Evolutionary conservation across 2,329 filamentous ascomycete species (phyloP).

Genomic region (Cladophialophora psammophila): DNA sequence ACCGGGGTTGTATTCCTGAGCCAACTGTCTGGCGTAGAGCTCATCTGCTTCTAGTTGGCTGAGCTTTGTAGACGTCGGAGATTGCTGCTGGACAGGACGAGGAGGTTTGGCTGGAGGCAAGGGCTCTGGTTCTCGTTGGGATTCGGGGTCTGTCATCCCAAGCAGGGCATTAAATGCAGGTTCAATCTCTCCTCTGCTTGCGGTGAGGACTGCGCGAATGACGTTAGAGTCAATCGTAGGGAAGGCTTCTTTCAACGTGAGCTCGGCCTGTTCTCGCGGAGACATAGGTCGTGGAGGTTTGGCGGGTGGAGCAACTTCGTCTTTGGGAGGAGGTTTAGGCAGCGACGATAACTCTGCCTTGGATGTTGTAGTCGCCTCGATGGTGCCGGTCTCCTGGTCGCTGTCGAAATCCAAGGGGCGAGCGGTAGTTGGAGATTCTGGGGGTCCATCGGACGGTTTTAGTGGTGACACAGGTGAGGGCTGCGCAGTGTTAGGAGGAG

Average conservation of each 20-base stretch:
- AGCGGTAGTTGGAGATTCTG: slow-evolving; percentile 64
- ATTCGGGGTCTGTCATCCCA: slow-evolving; percentile 79
- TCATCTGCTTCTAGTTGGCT: slow-evolving; percentile 91
- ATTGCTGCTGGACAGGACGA: slow-evolving; percentile 64
- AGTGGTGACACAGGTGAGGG: slow-evolving; percentile 40
- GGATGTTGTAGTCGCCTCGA: slow-evolving; percentile 37
- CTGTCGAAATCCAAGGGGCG: slow-evolving; percentile 66
- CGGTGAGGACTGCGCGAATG: slow-evolving; percentile 84
- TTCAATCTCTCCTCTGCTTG: slow-evolving; percentile 87
- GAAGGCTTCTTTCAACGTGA: slow-evolving; percentile 92
- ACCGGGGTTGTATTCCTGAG: slow-evolving; percentile 73
- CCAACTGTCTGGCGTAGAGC: slow-evolving; percentile 87
- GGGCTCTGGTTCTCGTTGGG: slow-evolving; percentile 64
- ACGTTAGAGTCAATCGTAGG: slow-evolving; percentile 80
- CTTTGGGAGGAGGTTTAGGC: slow-evolving; percentile 39
- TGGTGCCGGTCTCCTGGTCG: slow-evolving; percentile 56
- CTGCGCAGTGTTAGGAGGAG: slow-evolving; percentile 26
- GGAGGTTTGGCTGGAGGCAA: slow-evolving; percentile 80
- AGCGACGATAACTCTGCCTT: slow-evolving; percentile 42
- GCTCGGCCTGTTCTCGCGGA: slow-evolving; percentile 83
- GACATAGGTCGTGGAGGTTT: slow-evolving; percentile 86
- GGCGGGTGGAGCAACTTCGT: slow-evolving; percentile 62
- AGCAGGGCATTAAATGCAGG: slow-evolving; percentile 94
- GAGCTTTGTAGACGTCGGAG: slow-evolving; percentile 64
- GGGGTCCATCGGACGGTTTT: slow-evolving; percentile 42